phyloP scores from a whole-genome alignment of 352 stramenopile genomes.

The Saprolegnia parasitica region DNA sequence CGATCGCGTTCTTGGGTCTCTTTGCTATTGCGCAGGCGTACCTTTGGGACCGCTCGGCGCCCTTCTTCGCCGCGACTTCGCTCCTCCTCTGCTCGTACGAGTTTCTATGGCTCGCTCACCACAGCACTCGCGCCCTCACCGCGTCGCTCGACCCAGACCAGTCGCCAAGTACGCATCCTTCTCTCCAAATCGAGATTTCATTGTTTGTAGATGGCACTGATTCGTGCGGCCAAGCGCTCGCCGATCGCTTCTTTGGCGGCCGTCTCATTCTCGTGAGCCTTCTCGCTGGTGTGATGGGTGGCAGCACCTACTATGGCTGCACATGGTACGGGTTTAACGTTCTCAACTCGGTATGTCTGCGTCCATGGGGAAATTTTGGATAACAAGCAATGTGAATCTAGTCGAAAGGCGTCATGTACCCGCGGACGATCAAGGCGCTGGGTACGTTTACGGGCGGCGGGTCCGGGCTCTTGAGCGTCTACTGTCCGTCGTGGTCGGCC shows the following conservation, averaged over 20 bases:
- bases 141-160: not conserved
- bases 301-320: not conserved
- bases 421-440: slow-evolving; percentile 7
- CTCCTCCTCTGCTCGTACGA: slow-evolving; percentile 1
- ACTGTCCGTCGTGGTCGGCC: slow-evolving; percentile 7
- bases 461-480: not conserved
- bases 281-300: not conserved
- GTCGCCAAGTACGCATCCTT: not conserved
- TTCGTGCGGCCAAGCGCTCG: slow-evolving; percentile 5
- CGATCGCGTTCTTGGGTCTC: not conserved
- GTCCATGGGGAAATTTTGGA: too few species aligned
- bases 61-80: not conserved
- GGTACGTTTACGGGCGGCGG: not conserved
- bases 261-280: not conserved
- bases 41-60: not conserved
- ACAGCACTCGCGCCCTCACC: not conserved
- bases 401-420: slow-evolving; percentile 2
- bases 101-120: not conserved
- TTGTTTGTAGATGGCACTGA: not conserved
- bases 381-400: not conserved
- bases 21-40: not conserved
- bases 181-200: not conserved
- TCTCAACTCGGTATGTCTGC: not conserved
- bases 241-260: not conserved
- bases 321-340: not conserved